Evolutionary conservation across 129 eudicot genomes (phyloP).

Genomic region (Tagetes patula): DNA sequence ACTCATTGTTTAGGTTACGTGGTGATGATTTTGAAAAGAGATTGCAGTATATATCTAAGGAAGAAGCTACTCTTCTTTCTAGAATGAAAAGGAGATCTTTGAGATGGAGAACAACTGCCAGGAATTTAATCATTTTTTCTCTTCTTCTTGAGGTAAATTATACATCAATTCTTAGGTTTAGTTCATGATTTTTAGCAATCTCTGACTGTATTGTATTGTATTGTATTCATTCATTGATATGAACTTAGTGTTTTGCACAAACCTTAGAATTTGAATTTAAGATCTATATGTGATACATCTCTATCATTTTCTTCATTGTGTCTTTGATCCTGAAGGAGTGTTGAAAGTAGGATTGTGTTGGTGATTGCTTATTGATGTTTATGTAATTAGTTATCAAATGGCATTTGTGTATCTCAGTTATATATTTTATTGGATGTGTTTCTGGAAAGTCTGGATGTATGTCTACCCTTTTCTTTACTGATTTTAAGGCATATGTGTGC

Average conservation of each 20-base stretch:
- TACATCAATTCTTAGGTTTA: neutral
- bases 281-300: neutral
- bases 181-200: neutral
- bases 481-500: neutral
- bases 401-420: neutral
- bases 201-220: neutral
- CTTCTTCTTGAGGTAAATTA: slow-evolving; percentile 67
- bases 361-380: neutral
- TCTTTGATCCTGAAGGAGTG: too few relatives aligned
- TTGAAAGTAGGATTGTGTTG: too few relatives aligned
- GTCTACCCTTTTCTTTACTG: neutral
- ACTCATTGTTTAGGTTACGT: slow-evolving; percentile 48
- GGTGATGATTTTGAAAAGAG: slow-evolving; percentile 86
- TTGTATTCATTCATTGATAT: too few relatives aligned
- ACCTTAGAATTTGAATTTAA: neutral
- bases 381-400: neutral
- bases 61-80: slow-evolving; percentile 67
- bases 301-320: too few relatives aligned
- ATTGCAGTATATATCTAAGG: slow-evolving; percentile 67
- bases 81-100: slow-evolving; percentile 65
- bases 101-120: slow-evolving; percentile 53
- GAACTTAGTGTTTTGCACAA: too few relatives aligned
- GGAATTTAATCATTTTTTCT: slow-evolving; percentile 66
- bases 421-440: neutral
- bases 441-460: neutral